Percentiles rank a stretch among this genome's conserved stretches.
phyloP scores from a whole-genome alignment of 2,329 filamentous ascomycete genomes.

The Cercospora zeina region DNA sequence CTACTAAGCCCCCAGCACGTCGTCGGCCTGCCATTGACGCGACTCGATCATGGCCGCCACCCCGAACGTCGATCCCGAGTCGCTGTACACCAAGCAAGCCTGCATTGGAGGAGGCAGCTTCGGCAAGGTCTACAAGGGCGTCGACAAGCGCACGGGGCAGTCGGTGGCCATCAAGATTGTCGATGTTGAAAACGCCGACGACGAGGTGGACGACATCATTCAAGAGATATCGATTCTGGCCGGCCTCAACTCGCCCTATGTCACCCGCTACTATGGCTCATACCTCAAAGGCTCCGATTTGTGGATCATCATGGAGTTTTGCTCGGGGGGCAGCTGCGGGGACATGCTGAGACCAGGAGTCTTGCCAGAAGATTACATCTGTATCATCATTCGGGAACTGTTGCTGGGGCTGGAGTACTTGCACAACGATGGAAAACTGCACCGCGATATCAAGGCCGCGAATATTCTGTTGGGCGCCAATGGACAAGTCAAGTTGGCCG shows the following conservation, averaged over 20 bases:
- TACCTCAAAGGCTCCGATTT: conserved; percentile 94
- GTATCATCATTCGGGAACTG: conserved; percentile 88
- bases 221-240: conserved; percentile 97
- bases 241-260: conserved; percentile 91
- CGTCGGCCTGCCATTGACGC: conserved; percentile 12
- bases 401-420: conserved; percentile 89
- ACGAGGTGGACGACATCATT: conserved; percentile 99
- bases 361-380: conserved; percentile 93
- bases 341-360: conserved; percentile 92
- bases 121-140: conserved; percentile 97
- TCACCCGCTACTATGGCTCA: conserved; percentile 96
- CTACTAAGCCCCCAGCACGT: background rate
- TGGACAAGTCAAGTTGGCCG: conserved; percentile 93
- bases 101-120: conserved; percentile 90
- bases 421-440: conserved; percentile 92
- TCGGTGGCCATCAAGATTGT: conserved; percentile 98
- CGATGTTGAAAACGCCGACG: conserved; percentile 97
- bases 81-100: conserved; percentile 78
- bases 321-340: conserved; percentile 91
- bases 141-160: conserved; percentile 89
- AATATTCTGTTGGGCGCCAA: conserved; percentile 87
- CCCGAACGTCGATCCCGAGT: conserved; percentile 71
- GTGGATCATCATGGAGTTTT: conserved; percentile 99
- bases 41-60: conserved; percentile 31
- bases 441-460: conserved; percentile 97